Conservation (phyloP, 192 early-diverging fungal species). For the Allomyces javanicus region DNA sequence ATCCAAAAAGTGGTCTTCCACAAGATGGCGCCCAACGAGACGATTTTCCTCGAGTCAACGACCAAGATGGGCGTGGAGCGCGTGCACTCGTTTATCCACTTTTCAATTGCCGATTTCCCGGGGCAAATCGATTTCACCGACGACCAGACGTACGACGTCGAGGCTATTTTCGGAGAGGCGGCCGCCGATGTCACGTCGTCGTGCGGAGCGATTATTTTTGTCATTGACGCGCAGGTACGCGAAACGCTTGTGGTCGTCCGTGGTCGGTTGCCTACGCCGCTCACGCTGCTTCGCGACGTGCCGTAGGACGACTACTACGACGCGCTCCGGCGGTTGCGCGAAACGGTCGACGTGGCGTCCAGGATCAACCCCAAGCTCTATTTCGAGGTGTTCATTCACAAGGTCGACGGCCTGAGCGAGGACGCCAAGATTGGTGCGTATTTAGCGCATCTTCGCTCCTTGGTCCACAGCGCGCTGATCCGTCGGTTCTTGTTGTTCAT, state of each 20-base stretch:
- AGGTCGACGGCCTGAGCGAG: constrained; percentile 86
- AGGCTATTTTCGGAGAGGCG: constrained; percentile 41
- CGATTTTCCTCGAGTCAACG: constrained; percentile 62
- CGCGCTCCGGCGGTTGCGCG: constrained; percentile 48
- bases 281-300: too few relatives aligned
- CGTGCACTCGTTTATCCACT: constrained; percentile 61
- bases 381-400: constrained; percentile 91
- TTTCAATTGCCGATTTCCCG: constrained; percentile 81
- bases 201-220: constrained; percentile 62
- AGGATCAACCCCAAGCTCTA: constrained; percentile 61
- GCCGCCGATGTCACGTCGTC: constrained; percentile 9
- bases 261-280: too few relatives aligned
- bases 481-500: too few relatives aligned
- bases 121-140: constrained; percentile 71
- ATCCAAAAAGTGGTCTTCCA: constrained; percentile 73
- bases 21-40: constrained; percentile 73
- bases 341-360: constrained; percentile 53
- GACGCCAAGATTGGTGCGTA: constrained; percentile 75
- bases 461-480: too few relatives aligned
- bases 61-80: constrained; percentile 48
- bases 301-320: constrained; percentile 60
- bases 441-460: not conserved
- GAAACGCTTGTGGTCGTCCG: not conserved
- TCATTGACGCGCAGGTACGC: constrained; percentile 80
- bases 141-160: constrained; percentile 31